Conservation (phyloP, 2,329 filamentous ascomycete species). For the Leptographium procerum region DNA sequence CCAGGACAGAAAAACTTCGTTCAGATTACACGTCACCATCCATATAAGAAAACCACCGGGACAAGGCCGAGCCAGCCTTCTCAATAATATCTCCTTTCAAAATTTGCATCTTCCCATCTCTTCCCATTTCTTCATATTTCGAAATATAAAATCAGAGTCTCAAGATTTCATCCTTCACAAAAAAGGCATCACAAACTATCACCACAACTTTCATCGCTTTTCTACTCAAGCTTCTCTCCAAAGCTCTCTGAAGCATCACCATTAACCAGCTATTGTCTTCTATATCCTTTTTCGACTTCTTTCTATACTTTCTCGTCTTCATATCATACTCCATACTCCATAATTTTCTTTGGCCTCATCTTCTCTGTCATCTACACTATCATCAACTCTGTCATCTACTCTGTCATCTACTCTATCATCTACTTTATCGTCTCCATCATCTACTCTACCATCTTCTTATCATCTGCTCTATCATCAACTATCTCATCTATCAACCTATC, state of each 20-base stretch:
- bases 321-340: too few species aligned
- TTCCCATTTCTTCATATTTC: neutral
- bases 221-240: too few species aligned
- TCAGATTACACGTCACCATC: neutral
- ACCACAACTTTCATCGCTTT: neutral
- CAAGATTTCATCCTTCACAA: neutral
- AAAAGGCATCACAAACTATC: neutral
- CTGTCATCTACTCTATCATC: neutral
- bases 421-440: neutral
- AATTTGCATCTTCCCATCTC: neutral
- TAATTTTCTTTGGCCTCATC: too few species aligned
- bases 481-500: too few species aligned
- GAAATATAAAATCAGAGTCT: neutral
- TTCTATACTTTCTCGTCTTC: too few species aligned
- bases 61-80: neutral
- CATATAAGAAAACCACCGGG: neutral
- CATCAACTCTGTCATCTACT: neutral
- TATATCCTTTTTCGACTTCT: too few species aligned
- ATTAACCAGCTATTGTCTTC: too few species aligned
- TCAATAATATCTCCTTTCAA: neutral
- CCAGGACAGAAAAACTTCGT: neutral
- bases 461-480: too few species aligned
- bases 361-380: too few species aligned
- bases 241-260: too few species aligned
- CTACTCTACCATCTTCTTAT: neutral